Evolutionary conservation across 345 rosid genomes (phyloP).

Genomic region (Carallia pectinifolia): DNA sequence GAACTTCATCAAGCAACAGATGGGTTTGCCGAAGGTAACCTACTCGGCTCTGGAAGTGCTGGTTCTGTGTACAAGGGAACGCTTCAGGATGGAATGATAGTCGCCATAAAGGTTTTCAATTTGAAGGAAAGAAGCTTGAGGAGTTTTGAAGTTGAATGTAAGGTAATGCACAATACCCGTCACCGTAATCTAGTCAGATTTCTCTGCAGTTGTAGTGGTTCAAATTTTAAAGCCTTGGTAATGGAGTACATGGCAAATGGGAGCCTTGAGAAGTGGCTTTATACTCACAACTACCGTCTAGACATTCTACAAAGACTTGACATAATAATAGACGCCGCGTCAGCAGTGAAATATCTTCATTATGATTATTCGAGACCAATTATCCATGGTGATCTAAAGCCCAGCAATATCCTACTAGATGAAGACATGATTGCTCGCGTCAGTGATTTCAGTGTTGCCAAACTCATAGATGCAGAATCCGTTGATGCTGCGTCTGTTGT

Average conservation of each 20-base stretch:
- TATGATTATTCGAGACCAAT: too few relatives aligned
- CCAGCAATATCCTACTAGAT: too few relatives aligned
- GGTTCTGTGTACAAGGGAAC: neutral
- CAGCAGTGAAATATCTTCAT: constrained; percentile 10
- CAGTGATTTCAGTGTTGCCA: too few relatives aligned
- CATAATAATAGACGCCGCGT: constrained; percentile 14
- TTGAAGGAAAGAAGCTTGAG: constrained; percentile 1
- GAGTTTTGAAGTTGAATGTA: constrained; percentile 11
- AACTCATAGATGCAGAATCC: too few relatives aligned
- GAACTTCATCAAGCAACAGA: neutral
- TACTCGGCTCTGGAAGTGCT: neutral
- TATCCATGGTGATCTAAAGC: too few relatives aligned
- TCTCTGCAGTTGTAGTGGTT: neutral
- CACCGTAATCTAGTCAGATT: constrained; percentile 15
- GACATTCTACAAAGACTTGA: constrained; percentile 6
- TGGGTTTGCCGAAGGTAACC: neutral
- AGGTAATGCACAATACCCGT: neutral
- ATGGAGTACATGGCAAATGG: constrained; percentile 18
- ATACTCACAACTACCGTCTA: constrained; percentile 5
- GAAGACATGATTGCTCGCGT: too few relatives aligned
- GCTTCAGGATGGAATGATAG: neutral
- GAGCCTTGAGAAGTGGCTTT: constrained; percentile 10
- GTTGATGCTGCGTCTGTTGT: too few relatives aligned
- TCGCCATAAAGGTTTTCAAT: constrained; percentile 11
- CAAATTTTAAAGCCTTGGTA: constrained; percentile 8